Evolutionary conservation across 768 basidiomycete genomes (phyloP).

Genomic region (Xanthoconium stramineum): DNA sequence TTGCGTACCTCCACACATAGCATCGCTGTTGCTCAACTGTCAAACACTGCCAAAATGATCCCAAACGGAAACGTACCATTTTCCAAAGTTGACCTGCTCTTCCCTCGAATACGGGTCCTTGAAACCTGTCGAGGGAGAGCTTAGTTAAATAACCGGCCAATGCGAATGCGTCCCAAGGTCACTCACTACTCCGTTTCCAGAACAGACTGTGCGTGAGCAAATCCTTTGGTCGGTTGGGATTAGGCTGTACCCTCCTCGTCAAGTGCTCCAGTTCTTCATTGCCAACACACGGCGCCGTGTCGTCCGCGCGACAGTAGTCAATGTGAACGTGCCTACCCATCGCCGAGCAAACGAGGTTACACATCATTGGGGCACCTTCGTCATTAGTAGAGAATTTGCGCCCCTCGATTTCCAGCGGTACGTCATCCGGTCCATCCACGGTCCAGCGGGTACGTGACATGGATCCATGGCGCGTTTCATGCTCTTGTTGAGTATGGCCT

Average conservation of each 20-base stretch:
- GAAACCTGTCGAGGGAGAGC: constrained; percentile 40
- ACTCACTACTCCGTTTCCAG: constrained; percentile 56
- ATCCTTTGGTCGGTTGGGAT: constrained; percentile 51
- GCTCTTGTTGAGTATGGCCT: constrained; percentile 60
- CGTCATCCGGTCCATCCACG: too few relatives aligned
- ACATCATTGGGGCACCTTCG: too few relatives aligned
- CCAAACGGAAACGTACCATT: too few relatives aligned
- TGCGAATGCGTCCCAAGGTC: too few relatives aligned
- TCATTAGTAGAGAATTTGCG: too few relatives aligned
- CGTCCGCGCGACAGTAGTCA: constrained; percentile 47
- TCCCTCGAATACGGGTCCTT: constrained; percentile 64
- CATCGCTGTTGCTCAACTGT: constrained; percentile 35
- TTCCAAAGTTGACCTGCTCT: constrained; percentile 49
- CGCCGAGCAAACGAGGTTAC: too few relatives aligned
- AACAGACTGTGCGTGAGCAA: too few relatives aligned
- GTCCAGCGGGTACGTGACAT: too few relatives aligned
- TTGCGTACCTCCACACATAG: constrained; percentile 47
- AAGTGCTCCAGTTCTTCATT: constrained; percentile 43
- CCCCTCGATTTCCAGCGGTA: too few relatives aligned
- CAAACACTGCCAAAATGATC: constrained; percentile 29
- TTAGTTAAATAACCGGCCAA: not conserved
- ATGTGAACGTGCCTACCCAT: too few relatives aligned
- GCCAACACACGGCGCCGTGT: constrained; percentile 34
- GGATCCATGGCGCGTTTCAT: constrained; percentile 64
- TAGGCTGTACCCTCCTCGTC: constrained; percentile 44